A percentile compares a stretch with the other conserved stretches of the same genome.
Evolutionary conservation across 768 basidiomycete species (phyloP).

Genomic region (Atractiella rhizophila): DNA sequence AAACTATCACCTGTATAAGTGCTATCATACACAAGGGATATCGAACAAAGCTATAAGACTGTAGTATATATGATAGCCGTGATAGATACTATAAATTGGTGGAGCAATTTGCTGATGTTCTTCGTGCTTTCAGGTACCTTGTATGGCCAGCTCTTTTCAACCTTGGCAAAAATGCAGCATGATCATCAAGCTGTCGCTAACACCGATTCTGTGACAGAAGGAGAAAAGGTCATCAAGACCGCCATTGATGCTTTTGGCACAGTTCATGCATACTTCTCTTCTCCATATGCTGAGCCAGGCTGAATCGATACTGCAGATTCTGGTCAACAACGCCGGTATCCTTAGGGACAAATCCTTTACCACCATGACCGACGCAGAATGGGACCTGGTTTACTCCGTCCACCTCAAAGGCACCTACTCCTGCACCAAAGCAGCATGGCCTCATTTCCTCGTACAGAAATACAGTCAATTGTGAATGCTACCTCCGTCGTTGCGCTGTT

Average conservation of each 20-base stretch:
- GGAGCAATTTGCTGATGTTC: too few relatives aligned
- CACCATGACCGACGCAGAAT: conserved; percentile 69
- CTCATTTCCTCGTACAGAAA: conserved; percentile 83
- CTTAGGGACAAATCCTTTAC: conserved; percentile 78
- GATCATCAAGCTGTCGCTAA: conserved; percentile 59
- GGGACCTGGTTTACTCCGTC: conserved; percentile 72
- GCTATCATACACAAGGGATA: too few relatives aligned
- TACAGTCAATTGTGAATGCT: conserved; percentile 89
- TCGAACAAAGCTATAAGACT: too few relatives aligned
- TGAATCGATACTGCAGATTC: conserved; percentile 23
- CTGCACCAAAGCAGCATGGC: conserved; percentile 75
- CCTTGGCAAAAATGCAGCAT: too few relatives aligned
- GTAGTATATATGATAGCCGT: too few relatives aligned
- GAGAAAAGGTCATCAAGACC: conserved; percentile 60
- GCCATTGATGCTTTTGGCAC: conserved; percentile 67
- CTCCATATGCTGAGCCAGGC: conserved; percentile 35
- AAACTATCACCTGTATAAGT: too few relatives aligned
- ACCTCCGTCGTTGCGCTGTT: conserved; percentile 62
- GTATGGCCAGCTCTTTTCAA: too few relatives aligned
- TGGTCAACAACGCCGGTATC: conserved; percentile 87
- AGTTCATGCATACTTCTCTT: conserved; percentile 59
- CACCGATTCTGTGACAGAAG: conserved; percentile 72
- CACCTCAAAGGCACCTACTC: conserved; percentile 74
- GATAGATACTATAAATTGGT: too few relatives aligned
- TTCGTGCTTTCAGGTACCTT: too few relatives aligned